Conservation (phyloP, 225 moss, liverwort and hornwort species). For the Rhytidiadelphus loreus region DNA sequence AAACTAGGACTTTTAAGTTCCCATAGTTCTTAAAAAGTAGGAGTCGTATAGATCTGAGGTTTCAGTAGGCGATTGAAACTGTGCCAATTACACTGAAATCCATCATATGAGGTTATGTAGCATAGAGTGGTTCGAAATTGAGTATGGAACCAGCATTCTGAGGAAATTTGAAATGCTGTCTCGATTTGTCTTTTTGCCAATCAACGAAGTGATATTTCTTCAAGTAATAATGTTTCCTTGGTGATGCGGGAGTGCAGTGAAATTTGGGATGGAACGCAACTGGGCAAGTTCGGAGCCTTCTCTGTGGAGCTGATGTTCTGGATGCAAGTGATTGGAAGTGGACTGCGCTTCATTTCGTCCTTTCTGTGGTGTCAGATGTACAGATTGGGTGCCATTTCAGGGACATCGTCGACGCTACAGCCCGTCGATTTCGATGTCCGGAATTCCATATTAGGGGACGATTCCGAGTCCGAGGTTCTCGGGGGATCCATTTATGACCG, state of each 20-base stretch:
- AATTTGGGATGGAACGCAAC: conserved; percentile 25
- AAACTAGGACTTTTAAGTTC: background rate
- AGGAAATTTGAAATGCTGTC: background rate
- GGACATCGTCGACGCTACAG: conserved; percentile 29
- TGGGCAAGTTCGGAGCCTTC: conserved; percentile 48
- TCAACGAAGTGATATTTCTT: background rate
- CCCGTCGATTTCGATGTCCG: conserved; percentile 65
- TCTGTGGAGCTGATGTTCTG: conserved; percentile 71
- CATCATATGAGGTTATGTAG: background rate
- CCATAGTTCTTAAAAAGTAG: too few species aligned
- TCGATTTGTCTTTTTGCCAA: background rate
- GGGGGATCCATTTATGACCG: conserved; percentile 91
- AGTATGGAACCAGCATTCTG: background rate
- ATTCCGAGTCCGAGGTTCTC: conserved; percentile 44
- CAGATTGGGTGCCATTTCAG: conserved; percentile 55
- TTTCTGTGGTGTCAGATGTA: conserved; percentile 92
- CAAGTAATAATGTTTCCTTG: background rate
- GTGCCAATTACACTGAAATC: background rate
- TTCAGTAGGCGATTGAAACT: background rate
- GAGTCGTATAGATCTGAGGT: background rate
- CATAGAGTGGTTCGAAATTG: background rate
- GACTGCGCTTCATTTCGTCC: conserved; percentile 65
- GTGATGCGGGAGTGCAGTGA: conserved; percentile 24
- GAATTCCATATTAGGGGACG: conserved; percentile 32
- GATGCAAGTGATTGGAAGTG: conserved; percentile 74